Percentiles rank a stretch among this genome's conserved stretches.
These are phyloP conservation scores for Tilletia horrida DNA, from an alignment of 1,284 basidiomycete species.

Conservation along the genomic window DNA sequence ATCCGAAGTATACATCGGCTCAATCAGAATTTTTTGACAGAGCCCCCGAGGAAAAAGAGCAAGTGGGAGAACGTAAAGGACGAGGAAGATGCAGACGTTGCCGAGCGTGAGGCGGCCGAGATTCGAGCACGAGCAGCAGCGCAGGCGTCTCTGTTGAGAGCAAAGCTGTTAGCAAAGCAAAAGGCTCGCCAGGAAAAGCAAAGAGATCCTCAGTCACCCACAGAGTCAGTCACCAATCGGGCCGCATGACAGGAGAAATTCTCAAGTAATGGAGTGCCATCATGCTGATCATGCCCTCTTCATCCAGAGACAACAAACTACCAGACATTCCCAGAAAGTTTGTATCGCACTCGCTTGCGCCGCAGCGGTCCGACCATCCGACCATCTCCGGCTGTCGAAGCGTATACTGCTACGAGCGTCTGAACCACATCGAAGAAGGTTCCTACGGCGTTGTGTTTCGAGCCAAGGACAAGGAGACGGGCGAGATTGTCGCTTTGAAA, in stretches of 20 bases:
- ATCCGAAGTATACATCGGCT: too few relatives aligned
- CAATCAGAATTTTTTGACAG: too few relatives aligned
- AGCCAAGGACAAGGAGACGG: slow-evolving; percentile 81
- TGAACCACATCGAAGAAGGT: slow-evolving; percentile 99
- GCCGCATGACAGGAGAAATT: neutral
- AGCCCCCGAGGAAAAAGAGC: slow-evolving; percentile 19
- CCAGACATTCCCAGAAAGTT: neutral
- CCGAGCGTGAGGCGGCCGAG: slow-evolving; percentile 19
- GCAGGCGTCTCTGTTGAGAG: slow-evolving; percentile 17
- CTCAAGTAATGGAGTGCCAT: neutral
- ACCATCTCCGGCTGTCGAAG: slow-evolving; percentile 38
- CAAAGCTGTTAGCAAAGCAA: slow-evolving; percentile 24
- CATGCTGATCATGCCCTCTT: neutral
- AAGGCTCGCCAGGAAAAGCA: neutral
- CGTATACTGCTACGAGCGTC: slow-evolving; percentile 50
- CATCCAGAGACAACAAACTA: neutral
- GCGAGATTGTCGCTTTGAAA: slow-evolving; percentile 86
- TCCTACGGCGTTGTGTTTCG: slow-evolving; percentile 97
- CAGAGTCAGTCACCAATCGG: neutral
- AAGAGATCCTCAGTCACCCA: slow-evolving; percentile 10
- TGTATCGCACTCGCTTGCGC: slow-evolving; percentile 1
- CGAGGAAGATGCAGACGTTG: slow-evolving; percentile 20
- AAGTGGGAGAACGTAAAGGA: slow-evolving; percentile 20
- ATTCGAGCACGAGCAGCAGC: slow-evolving; percentile 19
- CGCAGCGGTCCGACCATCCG: slow-evolving; percentile 30